Conservation (phyloP, 2,329 filamentous ascomycete genomes). For the Pseudocercospora crystallina region DNA sequence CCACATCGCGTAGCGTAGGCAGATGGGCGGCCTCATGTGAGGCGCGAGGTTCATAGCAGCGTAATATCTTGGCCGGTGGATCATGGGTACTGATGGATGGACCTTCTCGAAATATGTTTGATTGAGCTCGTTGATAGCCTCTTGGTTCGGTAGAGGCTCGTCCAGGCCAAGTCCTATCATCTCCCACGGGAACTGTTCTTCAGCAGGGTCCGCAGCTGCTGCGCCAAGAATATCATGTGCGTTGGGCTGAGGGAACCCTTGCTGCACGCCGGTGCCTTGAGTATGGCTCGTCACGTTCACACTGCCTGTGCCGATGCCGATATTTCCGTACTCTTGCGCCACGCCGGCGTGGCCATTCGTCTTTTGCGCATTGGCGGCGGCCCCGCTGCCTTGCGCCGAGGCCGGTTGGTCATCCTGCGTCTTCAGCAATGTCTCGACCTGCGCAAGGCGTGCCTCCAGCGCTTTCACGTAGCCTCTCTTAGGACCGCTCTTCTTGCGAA, state of each 20-base stretch:
- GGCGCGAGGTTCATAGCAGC: conserved; percentile 89
- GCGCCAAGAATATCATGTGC: conserved; percentile 9
- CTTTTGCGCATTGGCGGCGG: conserved; percentile 18
- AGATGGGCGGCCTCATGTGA: conserved; percentile 79
- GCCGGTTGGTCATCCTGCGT: conserved; percentile 54
- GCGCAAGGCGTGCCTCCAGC: conserved; percentile 78
- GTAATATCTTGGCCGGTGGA: conserved; percentile 83
- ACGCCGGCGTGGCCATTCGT: conserved; percentile 9
- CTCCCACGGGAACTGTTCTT: conserved; percentile 70
- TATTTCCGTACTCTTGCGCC: conserved; percentile 21
- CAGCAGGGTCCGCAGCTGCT: conserved; percentile 16
- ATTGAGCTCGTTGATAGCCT: conserved; percentile 83
- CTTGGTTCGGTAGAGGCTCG: conserved; percentile 74
- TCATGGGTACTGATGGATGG: conserved; percentile 80
- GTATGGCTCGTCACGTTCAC: conserved; percentile 15
- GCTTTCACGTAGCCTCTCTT: conserved; percentile 95
- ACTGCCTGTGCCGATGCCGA: conserved; percentile 17
- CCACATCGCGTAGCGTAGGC: conserved; percentile 93
- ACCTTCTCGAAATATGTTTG: conserved; percentile 88
- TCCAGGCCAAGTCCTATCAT: conserved; percentile 79
- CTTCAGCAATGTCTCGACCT: conserved; percentile 89
- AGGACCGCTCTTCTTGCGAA: conserved; percentile 88
- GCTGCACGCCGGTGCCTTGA: conserved; percentile 6
- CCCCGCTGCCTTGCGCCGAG: not conserved
- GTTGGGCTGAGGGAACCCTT: conserved; percentile 13